Base-by-base conservation (phyloP, 257 asterid genomes). In the Ehretia macrophylla region DNA sequence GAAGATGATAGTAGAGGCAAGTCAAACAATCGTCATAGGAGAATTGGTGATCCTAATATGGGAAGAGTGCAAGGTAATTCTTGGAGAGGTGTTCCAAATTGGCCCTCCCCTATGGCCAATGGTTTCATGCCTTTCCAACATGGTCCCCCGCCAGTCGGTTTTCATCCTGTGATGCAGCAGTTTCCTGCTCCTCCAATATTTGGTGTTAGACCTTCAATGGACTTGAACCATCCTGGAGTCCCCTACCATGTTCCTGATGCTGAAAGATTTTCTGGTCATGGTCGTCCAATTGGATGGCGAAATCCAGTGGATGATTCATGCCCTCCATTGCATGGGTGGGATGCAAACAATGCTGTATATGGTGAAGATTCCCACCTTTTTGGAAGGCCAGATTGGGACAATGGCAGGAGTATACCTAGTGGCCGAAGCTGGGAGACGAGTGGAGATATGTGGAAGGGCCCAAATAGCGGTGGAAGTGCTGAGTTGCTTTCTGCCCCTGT, bases 91-190 rank as follows among this genome's bases (percentile, higher is more conserved):
- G 77, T 82, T 57, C 97, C 95, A 47, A 85, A 66, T 73, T 93
- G 99, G 99, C 86, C 84, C 58, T 85, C 99, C 60, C 97, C 91
- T n/a, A 64, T 84, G 66, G 79, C 85, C 62, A 93, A 89, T 66
- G 96, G 99, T 65, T 93, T 86, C 81, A 67, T 93, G 84, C 97
- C 94, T 65, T 93, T 80, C 70, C 96, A 86, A 54, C 98, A 86
- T 32, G 92, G 78, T 58, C 94, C 94, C 11, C 87, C 94, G 54
- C 90, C 85, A 53, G 86, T 86, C 19, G 76, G 76, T 68, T 86
- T 86, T 66, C 95, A 77, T 72, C 82, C 87, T 1, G 88, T 80
- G 64, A 93, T 93, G 94, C 97, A 82, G 72, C 95, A 81, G 44
- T 85, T 81, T 72, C 86, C 92, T 64, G 77, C 81, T 65, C 90